phyloP scores from a whole-genome alignment of 2,329 filamentous ascomycete species.

The Talaromyces sp. region DNA sequence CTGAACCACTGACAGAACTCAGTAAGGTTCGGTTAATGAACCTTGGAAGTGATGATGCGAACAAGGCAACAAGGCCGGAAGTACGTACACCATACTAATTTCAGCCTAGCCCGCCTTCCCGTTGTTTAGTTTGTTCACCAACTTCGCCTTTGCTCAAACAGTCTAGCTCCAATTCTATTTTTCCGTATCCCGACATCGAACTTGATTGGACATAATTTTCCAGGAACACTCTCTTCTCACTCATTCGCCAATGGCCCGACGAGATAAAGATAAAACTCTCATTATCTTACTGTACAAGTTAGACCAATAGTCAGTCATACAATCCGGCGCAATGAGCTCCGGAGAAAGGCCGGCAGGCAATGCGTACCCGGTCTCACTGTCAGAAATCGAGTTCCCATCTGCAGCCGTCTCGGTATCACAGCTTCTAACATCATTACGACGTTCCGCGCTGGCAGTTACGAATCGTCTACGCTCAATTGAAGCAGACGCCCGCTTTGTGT shows the following conservation, averaged over 20 bases:
- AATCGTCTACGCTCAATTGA: slow-evolving; percentile 81
- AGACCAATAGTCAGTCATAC: neutral
- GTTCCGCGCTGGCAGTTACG: slow-evolving; percentile 71
- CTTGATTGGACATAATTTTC: slow-evolving; percentile 12
- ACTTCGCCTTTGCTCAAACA: neutral
- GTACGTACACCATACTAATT: slow-evolving; percentile 1
- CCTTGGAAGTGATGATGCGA: neutral
- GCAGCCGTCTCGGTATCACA: slow-evolving; percentile 65
- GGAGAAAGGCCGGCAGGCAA: slow-evolving; percentile 26
- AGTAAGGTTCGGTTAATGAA: neutral
- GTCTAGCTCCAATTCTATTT: neutral
- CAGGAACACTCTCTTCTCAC: slow-evolving; percentile 12
- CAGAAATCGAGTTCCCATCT: slow-evolving; percentile 55
- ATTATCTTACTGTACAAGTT: neutral
- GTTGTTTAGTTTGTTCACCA: too few species aligned
- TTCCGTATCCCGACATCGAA: neutral
- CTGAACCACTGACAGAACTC: neutral
- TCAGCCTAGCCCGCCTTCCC: slow-evolving; percentile 8
- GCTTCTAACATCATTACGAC: slow-evolving; percentile 69
- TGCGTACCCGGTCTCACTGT: slow-evolving; percentile 37
- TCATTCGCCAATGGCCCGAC: slow-evolving; percentile 6
- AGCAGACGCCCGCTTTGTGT: slow-evolving; percentile 73
- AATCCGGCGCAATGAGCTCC: slow-evolving; percentile 21
- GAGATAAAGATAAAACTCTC: slow-evolving; percentile 3
- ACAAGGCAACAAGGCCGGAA: slow-evolving; percentile 1